Percentiles rank a stretch among this genome's conserved stretches.
Conservation (phyloP, 1,284 basidiomycete genomes). For the Ceratobasidium sp. region DNA sequence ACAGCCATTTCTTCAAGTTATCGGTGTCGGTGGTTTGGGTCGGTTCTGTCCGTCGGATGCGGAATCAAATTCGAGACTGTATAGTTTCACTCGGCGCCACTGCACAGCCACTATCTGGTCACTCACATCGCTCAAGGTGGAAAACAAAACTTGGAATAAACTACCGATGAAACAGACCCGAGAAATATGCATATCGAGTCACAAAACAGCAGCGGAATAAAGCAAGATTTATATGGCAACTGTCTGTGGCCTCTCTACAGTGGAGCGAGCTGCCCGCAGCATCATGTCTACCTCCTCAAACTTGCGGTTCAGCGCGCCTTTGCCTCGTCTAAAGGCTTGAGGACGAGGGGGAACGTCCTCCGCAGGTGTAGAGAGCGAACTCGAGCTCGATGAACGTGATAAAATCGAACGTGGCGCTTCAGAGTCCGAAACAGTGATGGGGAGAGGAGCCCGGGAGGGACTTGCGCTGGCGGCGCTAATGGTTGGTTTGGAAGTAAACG, state of each 20-base stretch:
- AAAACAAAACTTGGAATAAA: conserved; percentile 10
- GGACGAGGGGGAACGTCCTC: conserved; percentile 27
- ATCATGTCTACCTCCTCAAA: conserved; percentile 33
- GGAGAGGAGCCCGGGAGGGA: background rate
- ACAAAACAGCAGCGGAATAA: background rate
- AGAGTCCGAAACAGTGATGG: conserved; percentile 4
- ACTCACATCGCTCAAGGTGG: background rate
- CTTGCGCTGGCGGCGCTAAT: background rate
- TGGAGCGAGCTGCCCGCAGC: conserved; percentile 37
- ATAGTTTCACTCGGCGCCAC: conserved; percentile 28
- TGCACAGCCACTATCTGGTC: conserved; percentile 20
- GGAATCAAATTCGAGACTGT: conserved; percentile 31
- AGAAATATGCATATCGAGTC: conserved; percentile 6
- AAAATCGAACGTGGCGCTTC: conserved; percentile 21
- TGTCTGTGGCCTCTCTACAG: conserved; percentile 7
- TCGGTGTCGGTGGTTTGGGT: conserved; percentile 2
- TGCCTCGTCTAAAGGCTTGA: conserved; percentile 19
- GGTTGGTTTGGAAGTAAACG: background rate
- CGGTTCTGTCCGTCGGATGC: conserved; percentile 13
- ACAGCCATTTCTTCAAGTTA: conserved; percentile 27
- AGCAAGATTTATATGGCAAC: conserved; percentile 21
- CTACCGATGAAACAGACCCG: conserved; percentile 9
- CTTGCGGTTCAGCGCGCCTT: conserved; percentile 38
- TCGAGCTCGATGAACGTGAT: conserved; percentile 34
- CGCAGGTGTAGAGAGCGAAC: conserved; percentile 22